These are phyloP conservation scores for Dittrichia graveolens DNA, from an alignment of 129 eudicot species.

Conservation along the genomic window DNA sequence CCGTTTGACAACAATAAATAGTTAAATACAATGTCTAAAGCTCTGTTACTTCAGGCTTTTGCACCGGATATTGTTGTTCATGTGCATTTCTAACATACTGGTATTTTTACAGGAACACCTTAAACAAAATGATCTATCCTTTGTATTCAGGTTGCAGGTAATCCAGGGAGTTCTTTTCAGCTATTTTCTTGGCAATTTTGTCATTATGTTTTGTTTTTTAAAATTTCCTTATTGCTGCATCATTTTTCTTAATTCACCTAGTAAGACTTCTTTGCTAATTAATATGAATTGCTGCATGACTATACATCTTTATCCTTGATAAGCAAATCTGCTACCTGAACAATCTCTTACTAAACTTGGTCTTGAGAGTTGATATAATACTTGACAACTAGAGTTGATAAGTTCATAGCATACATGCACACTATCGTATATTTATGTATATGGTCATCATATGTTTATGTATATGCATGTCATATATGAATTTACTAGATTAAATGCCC, in stretches of 20 bases:
- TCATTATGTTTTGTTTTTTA: not conserved
- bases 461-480: not conserved
- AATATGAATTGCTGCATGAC: slow-evolving; percentile 7
- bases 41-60: slow-evolving; percentile 1
- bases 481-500: not conserved
- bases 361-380: not conserved
- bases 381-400: not conserved
- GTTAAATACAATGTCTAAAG: not conserved
- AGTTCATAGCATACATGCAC: not conserved
- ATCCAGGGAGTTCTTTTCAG: slow-evolving; percentile 18
- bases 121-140: slow-evolving; percentile 87
- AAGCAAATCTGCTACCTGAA: not conserved
- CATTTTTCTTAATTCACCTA: not conserved
- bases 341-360: not conserved
- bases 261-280: slow-evolving; percentile 5
- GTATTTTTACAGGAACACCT: slow-evolving; percentile 82
- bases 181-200: not conserved
- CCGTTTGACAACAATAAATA: not conserved
- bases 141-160: slow-evolving; percentile 98
- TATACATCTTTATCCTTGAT: not conserved
- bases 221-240: slow-evolving; percentile 9
- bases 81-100: slow-evolving; percentile 29
- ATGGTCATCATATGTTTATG: not conserved
- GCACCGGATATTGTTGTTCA: not conserved
- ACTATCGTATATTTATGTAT: not conserved